Conservation (phyloP, 2,329 filamentous ascomycete species). For the Ophiostoma australiae region DNA sequence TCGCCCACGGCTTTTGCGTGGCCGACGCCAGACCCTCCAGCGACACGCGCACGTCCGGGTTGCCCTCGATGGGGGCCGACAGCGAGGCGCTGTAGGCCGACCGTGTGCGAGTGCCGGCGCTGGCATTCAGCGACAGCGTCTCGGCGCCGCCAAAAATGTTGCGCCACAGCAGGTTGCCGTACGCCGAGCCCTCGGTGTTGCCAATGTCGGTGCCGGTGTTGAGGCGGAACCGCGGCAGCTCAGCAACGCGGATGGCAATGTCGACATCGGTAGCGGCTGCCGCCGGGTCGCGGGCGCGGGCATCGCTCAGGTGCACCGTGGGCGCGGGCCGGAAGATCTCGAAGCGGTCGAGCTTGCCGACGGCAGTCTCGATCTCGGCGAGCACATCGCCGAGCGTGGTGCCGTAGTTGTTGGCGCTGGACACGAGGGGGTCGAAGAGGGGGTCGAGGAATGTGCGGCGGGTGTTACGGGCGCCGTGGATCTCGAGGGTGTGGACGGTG, state of each 20-base stretch:
- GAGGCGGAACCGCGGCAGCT: slow-evolving; percentile 77
- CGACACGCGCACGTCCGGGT: slow-evolving; percentile 74
- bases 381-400: slow-evolving; percentile 80
- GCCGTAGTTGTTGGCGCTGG: slow-evolving; percentile 57
- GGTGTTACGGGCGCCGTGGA: slow-evolving; percentile 81
- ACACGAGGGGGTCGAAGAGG: slow-evolving; percentile 72
- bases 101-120: slow-evolving; percentile 80
- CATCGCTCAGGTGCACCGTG: slow-evolving; percentile 74
- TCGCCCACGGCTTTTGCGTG: slow-evolving; percentile 86
- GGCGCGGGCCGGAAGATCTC: slow-evolving; percentile 71
- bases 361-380: slow-evolving; percentile 62
- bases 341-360: slow-evolving; percentile 71
- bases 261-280: slow-evolving; percentile 73
- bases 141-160: slow-evolving; percentile 96
- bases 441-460: slow-evolving; percentile 76
- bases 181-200: slow-evolving; percentile 89
- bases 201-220: slow-evolving; percentile 94
- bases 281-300: slow-evolving; percentile 62
- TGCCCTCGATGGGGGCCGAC: slow-evolving; percentile 74
- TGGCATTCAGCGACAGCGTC: slow-evolving; percentile 79
- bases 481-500: slow-evolving; percentile 76
- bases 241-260: slow-evolving; percentile 69
- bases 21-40: slow-evolving; percentile 77
- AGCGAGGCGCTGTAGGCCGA: slow-evolving; percentile 87
- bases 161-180: slow-evolving; percentile 77